Evolutionary conservation across 805 yeast species (phyloP), one percentile per base, ranked within the genome.

Genomic region (Lachancea kluyveri): DNA sequence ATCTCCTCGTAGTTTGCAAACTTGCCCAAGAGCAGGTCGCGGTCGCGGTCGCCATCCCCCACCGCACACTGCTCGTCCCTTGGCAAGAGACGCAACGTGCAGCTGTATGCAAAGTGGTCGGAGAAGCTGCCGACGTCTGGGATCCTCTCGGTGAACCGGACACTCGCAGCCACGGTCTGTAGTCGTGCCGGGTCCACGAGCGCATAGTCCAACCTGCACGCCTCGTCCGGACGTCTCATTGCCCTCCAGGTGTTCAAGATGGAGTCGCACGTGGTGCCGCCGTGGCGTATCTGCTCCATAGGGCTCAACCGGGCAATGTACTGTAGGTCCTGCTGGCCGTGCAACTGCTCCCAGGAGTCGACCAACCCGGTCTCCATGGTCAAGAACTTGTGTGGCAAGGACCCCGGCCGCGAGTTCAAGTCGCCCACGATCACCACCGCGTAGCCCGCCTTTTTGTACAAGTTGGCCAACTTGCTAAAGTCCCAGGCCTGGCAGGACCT

Each of bases 401-500:
- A 79, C 0, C 83, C 92, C 0, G 97, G 96, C 40, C 77, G 70
- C 4, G 92, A 82, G 54, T 92, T 92, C 50, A 92, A 68, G 58
- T 92, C 98, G 3, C 98, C 98, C 19, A 88, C 96, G 32, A 87
- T 76, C 18, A 92, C 70, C 1, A 84, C 90, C 1, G 88, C 80
- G 54, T 85, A 81, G 0, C 96, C 95, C 0, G 90, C 80, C 34
- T 64, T 66, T 26, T 67, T 65, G 27, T 88, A 69, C 21, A 77
- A 57, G 11, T 67, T 67, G 1, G 82, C 76, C 21, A 87, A 38
- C 31, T 74, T 71, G 20, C 92, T 70, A 54, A 92, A 73, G 54
- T 88, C 96, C 97, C 97, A 92, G 1, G 97, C 96, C 58, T 92
- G 98, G 36, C 92, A 74, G 0, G 96, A 78, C 29, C 98, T 65